These are phyloP conservation scores for Coleophoma eucalyptorum DNA, from an alignment of 2,329 filamentous ascomycete species.

Conservation along the genomic window DNA sequence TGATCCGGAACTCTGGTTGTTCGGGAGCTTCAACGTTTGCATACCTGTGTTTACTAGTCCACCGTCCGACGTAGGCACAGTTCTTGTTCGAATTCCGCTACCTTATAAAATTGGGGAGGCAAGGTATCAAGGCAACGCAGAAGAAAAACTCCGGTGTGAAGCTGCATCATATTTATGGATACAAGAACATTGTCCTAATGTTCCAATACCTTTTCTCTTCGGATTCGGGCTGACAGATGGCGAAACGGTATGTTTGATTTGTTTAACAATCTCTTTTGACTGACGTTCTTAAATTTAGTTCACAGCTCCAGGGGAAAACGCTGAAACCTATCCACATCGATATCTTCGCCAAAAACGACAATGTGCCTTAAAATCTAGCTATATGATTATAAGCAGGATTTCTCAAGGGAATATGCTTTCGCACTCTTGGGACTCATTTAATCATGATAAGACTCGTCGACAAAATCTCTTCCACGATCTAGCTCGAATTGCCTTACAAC, in stretches of 20 bases:
- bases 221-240: slow-evolving; percentile 10
- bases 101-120: slow-evolving; percentile 32
- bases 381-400: neutral
- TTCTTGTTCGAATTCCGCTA: slow-evolving; percentile 23
- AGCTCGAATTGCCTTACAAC: neutral
- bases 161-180: slow-evolving; percentile 34
- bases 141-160: slow-evolving; percentile 37
- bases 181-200: slow-evolving; percentile 12
- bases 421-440: neutral
- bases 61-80: neutral
- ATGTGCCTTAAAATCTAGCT: neutral
- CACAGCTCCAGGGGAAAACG: neutral
- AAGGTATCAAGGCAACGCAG: slow-evolving; percentile 30
- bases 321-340: neutral
- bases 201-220: slow-evolving; percentile 28
- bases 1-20: slow-evolving; percentile 21
- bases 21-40: slow-evolving; percentile 30
- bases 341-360: neutral
- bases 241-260: neutral
- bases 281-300: neutral
- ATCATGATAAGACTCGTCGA: neutral
- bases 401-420: neutral
- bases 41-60: slow-evolving; percentile 18
- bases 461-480: neutral
- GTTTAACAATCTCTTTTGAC: neutral